A percentile compares a stretch with the other conserved stretches of the same genome.
Conservation (phyloP, 495 filamentous ascomycete genomes). For the Lophiotrema nucula region DNA sequence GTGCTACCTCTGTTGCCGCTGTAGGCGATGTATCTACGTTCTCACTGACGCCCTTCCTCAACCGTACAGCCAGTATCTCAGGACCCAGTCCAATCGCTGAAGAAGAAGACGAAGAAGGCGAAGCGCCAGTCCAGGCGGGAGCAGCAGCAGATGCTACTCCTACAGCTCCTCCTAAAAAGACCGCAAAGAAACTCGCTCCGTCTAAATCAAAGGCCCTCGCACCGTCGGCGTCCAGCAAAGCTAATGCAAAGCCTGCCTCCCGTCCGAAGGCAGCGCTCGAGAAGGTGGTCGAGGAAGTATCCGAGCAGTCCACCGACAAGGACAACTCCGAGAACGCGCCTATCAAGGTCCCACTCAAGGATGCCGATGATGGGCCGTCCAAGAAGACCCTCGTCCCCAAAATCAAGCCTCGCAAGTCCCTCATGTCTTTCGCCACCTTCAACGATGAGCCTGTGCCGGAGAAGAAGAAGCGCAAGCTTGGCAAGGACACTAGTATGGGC, state of each 20-base stretch:
- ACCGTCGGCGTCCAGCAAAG: slow-evolving; percentile 28
- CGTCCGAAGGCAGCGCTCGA: slow-evolving; percentile 51
- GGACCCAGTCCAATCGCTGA: slow-evolving; percentile 44
- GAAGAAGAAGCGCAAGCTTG: slow-evolving; percentile 73
- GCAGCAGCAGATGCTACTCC: slow-evolving; percentile 28
- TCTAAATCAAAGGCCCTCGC: slow-evolving; percentile 39
- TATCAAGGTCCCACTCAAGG: slow-evolving; percentile 27
- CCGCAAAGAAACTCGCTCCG: slow-evolving; percentile 29
- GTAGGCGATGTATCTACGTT: slow-evolving; percentile 85
- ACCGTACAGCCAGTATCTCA: slow-evolving; percentile 64
- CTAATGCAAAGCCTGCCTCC: slow-evolving; percentile 38
- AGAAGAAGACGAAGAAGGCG: slow-evolving; percentile 35
- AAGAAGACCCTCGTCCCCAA: slow-evolving; percentile 34
- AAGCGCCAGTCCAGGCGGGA: slow-evolving; percentile 26
- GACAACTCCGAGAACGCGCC: slow-evolving; percentile 26
- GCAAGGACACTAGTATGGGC: slow-evolving; percentile 45
- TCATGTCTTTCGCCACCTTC: slow-evolving; percentile 43
- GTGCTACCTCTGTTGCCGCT: slow-evolving; percentile 41
- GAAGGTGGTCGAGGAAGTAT: slow-evolving; percentile 51
- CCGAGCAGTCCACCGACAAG: slow-evolving; percentile 35
- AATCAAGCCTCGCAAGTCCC: slow-evolving; percentile 41
- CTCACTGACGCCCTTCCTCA: slow-evolving; percentile 89
- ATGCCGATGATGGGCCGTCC: slow-evolving; percentile 20
- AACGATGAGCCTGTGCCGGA: slow-evolving; percentile 46
- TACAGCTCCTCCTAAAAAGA: slow-evolving; percentile 39